Percentiles rank a stretch among this genome's conserved stretches.
Evolutionary conservation across 257 asterid species (phyloP).

Genomic region (Fraxinus americana): DNA sequence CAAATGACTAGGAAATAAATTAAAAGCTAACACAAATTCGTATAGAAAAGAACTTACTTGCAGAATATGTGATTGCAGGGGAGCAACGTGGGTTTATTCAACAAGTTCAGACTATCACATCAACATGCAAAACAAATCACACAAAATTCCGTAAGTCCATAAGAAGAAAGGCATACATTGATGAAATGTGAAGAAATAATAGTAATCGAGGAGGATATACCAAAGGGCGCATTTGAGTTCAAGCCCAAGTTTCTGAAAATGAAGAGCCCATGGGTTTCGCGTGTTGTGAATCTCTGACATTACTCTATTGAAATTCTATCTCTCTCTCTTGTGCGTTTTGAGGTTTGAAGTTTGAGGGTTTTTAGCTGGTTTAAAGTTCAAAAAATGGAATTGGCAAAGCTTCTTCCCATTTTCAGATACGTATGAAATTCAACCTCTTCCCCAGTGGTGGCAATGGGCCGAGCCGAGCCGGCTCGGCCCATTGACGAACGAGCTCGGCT

Average conservation of each 20-base stretch:
- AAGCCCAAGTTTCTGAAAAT: constrained; percentile 71
- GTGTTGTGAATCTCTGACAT: constrained; percentile 44
- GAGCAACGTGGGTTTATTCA: constrained; percentile 69
- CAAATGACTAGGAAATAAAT: no score
- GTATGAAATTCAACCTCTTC: no score
- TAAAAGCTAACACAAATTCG: neutral
- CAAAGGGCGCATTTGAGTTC: constrained; percentile 91
- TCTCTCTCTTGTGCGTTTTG: neutral
- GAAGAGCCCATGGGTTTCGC: constrained; percentile 67
- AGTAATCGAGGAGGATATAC: constrained; percentile 26
- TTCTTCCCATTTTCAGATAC: no score
- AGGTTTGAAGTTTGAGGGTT: neutral
- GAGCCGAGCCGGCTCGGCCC: no score
- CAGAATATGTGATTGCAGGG: constrained; percentile 92
- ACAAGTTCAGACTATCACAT: constrained; percentile 60
- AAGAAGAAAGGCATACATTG: neutral
- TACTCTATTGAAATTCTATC: constrained; percentile 1
- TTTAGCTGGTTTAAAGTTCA: neutral
- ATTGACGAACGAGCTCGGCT: no score
- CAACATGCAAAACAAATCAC: neutral
- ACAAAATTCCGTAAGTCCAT: neutral
- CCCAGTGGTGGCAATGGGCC: no score
- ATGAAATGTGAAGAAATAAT: neutral
- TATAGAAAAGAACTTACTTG: constrained; percentile 50
- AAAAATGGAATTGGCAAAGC: neutral